Conservation (phyloP, 495 filamentous ascomycete genomes). For the Aspergillus steynii region DNA sequence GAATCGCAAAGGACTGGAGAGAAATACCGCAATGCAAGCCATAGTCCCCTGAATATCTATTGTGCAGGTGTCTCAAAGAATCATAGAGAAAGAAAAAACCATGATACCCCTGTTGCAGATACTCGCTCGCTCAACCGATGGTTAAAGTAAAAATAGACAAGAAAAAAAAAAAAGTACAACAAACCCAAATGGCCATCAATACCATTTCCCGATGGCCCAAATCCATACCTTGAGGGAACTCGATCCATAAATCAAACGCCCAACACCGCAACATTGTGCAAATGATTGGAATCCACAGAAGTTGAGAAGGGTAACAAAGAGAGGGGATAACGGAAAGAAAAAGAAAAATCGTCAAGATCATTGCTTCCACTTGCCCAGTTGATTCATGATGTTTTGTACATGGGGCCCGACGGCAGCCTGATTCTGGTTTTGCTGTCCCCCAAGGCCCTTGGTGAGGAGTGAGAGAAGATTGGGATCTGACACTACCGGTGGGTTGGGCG, state of each 20-base stretch:
- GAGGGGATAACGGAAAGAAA: conserved; percentile 20
- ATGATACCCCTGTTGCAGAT: conserved; percentile 13
- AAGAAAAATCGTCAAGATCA: conserved; percentile 38
- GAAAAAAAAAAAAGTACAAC: conserved; percentile 8
- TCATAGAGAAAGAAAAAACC: conserved; percentile 7
- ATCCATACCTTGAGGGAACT: conserved; percentile 13
- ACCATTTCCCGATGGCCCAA: conserved; percentile 12
- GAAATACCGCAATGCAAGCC: conserved; percentile 7
- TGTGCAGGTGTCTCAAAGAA: conserved; percentile 3
- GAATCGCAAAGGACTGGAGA: conserved; percentile 3
- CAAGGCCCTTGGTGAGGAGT: conserved; percentile 44
- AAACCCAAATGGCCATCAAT: conserved; percentile 7
- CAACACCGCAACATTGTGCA: conserved; percentile 12
- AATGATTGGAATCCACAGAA: conserved; percentile 5
- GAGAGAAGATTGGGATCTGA: conserved; percentile 48
- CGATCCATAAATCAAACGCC: conserved; percentile 21
- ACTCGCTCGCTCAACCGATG: conserved; percentile 11
- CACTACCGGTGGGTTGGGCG: conserved; percentile 33
- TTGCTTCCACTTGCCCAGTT: conserved; percentile 61
- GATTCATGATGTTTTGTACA: conserved; percentile 63
- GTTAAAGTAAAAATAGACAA: conserved; percentile 8
- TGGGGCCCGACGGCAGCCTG: conserved; percentile 41
- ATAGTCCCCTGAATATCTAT: conserved; percentile 11
- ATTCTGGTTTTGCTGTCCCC: conserved; percentile 42
- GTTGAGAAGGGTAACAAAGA: conserved; percentile 4